phyloP scores from a whole-genome alignment of 306 rosid species.

The Datisca glomerata region DNA sequence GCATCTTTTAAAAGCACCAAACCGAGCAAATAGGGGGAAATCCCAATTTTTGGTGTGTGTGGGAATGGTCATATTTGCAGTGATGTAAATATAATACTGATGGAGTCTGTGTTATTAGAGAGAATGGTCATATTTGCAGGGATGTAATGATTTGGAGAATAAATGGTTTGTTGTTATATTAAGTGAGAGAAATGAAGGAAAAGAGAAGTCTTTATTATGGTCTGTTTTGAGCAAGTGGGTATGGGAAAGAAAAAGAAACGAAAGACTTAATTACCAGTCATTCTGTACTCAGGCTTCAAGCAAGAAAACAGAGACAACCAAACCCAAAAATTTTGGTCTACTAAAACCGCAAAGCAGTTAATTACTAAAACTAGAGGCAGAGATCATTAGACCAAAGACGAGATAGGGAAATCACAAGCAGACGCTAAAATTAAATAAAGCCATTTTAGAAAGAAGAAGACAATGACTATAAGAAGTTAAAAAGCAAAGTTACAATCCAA shows the following conservation, averaged over 20 bases:
- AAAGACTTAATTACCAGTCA: not conserved
- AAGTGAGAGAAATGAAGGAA: not conserved
- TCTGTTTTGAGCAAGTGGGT: no score
- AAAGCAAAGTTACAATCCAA: conserved; percentile 5
- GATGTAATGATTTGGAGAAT: not conserved
- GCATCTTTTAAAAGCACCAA: no score
- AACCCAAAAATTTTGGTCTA: no score
- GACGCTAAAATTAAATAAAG: not conserved
- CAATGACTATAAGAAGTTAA: not conserved
- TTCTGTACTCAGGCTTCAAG: not conserved
- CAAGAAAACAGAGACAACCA: not conserved
- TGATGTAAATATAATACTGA: no score
- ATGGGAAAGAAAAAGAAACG: no score
- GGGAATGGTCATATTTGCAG: no score
- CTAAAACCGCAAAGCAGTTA: no score
- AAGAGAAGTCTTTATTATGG: not conserved
- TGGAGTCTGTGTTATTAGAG: not conserved
- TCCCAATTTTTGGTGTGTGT: no score
- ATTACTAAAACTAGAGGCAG: no score
- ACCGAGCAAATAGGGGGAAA: no score
- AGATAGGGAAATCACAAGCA: no score
- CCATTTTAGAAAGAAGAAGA: not conserved
- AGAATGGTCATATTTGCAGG: not conserved
- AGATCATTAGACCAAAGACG: no score
- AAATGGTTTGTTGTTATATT: not conserved